These are phyloP conservation scores for Picochlorum sp. DNA, from an alignment of 139 green algal genomes.

Conservation along the genomic window DNA sequence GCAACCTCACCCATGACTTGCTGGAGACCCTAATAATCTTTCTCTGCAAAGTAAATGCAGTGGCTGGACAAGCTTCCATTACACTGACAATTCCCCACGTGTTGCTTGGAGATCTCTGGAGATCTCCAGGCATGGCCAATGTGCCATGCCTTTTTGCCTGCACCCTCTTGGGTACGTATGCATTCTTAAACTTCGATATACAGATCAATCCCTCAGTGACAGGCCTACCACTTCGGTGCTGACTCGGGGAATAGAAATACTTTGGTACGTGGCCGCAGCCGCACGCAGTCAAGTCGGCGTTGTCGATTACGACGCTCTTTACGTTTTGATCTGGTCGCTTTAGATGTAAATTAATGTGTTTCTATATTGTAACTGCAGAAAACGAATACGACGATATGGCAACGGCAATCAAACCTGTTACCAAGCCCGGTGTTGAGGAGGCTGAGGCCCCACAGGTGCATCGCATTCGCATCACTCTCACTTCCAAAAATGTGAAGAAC, in stretches of 20 bases:
- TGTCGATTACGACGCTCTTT: no score
- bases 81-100: no score
- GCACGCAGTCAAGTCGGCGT: no score
- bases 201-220: slow-evolving; percentile 28
- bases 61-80: no score
- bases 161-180: neutral
- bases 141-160: neutral
- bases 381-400: slow-evolving; percentile 29
- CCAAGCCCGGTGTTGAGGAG: slow-evolving; percentile 69
- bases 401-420: slow-evolving; percentile 27
- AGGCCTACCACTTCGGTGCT: slow-evolving; percentile 22
- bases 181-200: neutral
- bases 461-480: slow-evolving; percentile 98
- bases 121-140: no score
- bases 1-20: no score
- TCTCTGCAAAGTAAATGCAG: no score
- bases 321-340: no score
- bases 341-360: no score
- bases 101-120: no score
- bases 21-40: no score
- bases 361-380: neutral
- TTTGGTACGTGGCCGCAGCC: slow-evolving; percentile 1
- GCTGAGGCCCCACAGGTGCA: slow-evolving; percentile 53
- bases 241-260: slow-evolving; percentile 30
- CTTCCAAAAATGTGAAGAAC: slow-evolving; percentile 89